Evolutionary conservation across 2,329 filamentous ascomycete genomes (phyloP).

Genomic region (Leptodontidium sp.): DNA sequence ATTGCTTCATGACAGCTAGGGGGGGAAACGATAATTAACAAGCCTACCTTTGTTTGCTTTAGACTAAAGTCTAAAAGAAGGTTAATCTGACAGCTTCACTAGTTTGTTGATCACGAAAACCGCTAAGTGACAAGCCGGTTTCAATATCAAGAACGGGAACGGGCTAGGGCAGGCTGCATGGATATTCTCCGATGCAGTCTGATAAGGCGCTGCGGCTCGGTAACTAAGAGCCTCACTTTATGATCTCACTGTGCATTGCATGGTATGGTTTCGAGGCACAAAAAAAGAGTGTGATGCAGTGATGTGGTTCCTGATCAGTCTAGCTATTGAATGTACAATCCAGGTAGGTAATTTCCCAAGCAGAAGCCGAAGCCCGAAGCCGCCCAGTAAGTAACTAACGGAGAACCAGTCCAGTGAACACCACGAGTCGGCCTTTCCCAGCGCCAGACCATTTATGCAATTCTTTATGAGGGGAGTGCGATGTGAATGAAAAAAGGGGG

Average conservation of each 20-base stretch:
- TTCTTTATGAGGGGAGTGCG: slow-evolving; percentile 36
- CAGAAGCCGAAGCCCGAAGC: slow-evolving; percentile 16
- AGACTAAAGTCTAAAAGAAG: neutral
- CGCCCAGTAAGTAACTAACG: neutral
- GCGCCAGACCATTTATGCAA: slow-evolving; percentile 31
- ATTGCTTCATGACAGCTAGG: too few species aligned
- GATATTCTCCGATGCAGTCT: slow-evolving; percentile 15
- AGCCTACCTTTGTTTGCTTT: neutral
- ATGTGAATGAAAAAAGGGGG: slow-evolving; percentile 23
- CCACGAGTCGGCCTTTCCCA: slow-evolving; percentile 27
- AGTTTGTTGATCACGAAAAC: neutral
- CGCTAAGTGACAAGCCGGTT: neutral
- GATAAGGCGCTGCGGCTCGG: neutral
- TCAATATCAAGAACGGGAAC: neutral
- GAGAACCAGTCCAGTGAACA: slow-evolving; percentile 21
- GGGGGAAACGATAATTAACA: neutral
- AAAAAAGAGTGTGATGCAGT: neutral
- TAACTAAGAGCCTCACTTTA: slow-evolving; percentile 4
- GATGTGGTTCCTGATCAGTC: slow-evolving; percentile 22
- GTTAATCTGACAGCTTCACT: neutral
- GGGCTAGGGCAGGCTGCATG: neutral
- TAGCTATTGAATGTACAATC: slow-evolving; percentile 28
- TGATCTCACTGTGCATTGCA: slow-evolving; percentile 14
- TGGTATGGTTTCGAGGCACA: neutral
- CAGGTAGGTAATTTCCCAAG: slow-evolving; percentile 20